phyloP scores from a whole-genome alignment of 148 eudicot genomes.

The Polygonum aviculare region DNA sequence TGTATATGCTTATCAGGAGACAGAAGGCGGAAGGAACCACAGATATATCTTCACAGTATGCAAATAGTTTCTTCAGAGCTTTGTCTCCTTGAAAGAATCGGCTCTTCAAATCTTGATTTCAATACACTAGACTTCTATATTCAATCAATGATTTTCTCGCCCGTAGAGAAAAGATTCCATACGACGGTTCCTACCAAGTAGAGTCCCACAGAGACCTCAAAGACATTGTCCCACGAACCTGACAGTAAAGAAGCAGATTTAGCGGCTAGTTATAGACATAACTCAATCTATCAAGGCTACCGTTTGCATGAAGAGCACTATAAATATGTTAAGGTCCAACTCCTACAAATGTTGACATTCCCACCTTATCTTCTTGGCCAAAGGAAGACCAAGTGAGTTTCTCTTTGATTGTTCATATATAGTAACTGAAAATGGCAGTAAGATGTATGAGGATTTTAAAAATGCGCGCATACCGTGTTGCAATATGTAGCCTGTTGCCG shows the following conservation, averaged over 20 bases:
- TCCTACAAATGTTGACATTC: too few species aligned
- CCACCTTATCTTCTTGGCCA: too few species aligned
- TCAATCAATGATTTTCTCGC: conserved; percentile 75
- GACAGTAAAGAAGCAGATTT: conserved; percentile 12
- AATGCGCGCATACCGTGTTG: conserved; percentile 60
- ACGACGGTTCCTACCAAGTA: conserved; percentile 83
- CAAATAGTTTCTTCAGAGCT: neutral
- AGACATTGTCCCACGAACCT: conserved; percentile 97
- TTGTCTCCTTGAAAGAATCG: neutral
- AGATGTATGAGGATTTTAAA: neutral
- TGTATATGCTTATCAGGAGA: conserved; percentile 1
- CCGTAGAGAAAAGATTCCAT: conserved; percentile 87
- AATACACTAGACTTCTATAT: neutral
- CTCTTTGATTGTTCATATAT: neutral
- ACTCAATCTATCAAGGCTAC: too few species aligned
- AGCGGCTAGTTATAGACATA: neutral
- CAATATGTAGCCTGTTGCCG: conserved; percentile 92
- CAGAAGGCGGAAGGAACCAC: neutral
- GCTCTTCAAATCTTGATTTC: neutral
- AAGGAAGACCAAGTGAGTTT: neutral
- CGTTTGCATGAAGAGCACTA: too few species aligned
- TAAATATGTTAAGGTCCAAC: too few species aligned
- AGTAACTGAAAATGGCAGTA: neutral
- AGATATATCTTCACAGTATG: neutral
- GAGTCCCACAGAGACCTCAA: conserved; percentile 77